Evolutionary conservation across 306 rosid genomes (phyloP).

Genomic region (Prunus mongolica): DNA sequence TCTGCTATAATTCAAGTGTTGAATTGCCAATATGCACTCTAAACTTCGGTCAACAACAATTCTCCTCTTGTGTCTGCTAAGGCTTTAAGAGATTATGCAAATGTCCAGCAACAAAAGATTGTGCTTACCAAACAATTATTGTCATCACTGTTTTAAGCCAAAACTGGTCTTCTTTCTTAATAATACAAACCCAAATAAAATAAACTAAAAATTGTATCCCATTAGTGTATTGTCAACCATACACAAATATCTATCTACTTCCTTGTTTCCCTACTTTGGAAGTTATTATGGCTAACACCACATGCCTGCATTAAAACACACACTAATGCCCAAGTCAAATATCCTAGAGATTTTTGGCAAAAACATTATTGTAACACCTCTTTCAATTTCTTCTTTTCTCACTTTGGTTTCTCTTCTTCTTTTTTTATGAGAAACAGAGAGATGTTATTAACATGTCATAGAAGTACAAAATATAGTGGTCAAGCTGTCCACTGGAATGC

Average conservation of each 20-base stretch:
- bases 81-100: neutral
- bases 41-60: neutral
- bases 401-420: neutral
- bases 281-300: neutral
- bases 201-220: neutral
- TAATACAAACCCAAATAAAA: neutral
- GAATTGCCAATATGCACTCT: neutral
- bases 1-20: neutral
- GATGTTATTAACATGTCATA: neutral
- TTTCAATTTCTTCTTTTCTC: neutral
- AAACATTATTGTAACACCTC: neutral
- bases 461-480: neutral
- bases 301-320: neutral
- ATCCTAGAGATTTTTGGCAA: neutral
- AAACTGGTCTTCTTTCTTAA: neutral
- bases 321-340: neutral
- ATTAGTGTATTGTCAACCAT: neutral
- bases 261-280: neutral
- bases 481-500: neutral
- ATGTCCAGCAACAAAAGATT: neutral
- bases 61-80: neutral
- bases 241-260: neutral
- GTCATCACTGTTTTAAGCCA: neutral
- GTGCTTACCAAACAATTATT: neutral
- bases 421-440: neutral